A percentile compares a stretch with the other conserved stretches of the same genome.
phyloP scores from a whole-genome alignment of 1,284 basidiomycete genomes.

The Vanrija pseudolonga region DNA sequence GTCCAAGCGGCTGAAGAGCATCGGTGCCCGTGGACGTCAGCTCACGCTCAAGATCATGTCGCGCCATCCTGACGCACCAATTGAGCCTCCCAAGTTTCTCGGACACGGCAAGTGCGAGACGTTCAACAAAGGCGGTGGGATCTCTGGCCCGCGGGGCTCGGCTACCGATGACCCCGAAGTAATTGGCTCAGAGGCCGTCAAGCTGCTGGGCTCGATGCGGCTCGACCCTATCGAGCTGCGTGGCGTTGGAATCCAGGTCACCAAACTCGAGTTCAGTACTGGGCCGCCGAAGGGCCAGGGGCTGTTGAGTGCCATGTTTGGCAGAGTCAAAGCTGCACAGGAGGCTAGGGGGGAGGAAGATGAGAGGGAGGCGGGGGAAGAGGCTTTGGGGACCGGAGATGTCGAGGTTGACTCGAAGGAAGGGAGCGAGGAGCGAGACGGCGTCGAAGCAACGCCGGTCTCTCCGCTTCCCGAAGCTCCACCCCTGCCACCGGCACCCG shows the following conservation, averaged over 20 bases:
- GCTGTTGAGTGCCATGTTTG: slow-evolving; percentile 22
- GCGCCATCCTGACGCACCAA: slow-evolving; percentile 76
- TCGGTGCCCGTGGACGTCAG: slow-evolving; percentile 65
- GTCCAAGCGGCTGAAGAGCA: slow-evolving; percentile 62
- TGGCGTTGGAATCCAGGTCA: slow-evolving; percentile 90
- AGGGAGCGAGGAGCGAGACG: not conserved
- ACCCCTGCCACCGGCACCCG: slow-evolving; percentile 4
- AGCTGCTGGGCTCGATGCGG: slow-evolving; percentile 65
- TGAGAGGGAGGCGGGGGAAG: not conserved
- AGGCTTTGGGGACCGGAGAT: not conserved
- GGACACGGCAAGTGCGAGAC: slow-evolving; percentile 86
- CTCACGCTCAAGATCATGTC: slow-evolving; percentile 86
- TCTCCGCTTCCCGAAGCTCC: not conserved
- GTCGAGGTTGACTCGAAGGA: not conserved
- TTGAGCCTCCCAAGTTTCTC: slow-evolving; percentile 94
- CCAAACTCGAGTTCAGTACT: slow-evolving; percentile 66
- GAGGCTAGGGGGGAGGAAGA: not conserved
- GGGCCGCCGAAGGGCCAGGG: slow-evolving; percentile 23
- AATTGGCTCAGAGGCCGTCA: slow-evolving; percentile 76
- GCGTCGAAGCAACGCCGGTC: not conserved
- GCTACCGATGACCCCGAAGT: slow-evolving; percentile 68
- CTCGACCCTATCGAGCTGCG: slow-evolving; percentile 82
- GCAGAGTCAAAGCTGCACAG: not conserved
- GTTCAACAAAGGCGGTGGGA: slow-evolving; percentile 67
- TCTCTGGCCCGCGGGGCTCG: slow-evolving; percentile 58